Evolutionary conservation across 2,329 filamentous ascomycete genomes (phyloP), one percentile per base, ranked within the genome.

Genomic region (Dendryphion nanum): DNA sequence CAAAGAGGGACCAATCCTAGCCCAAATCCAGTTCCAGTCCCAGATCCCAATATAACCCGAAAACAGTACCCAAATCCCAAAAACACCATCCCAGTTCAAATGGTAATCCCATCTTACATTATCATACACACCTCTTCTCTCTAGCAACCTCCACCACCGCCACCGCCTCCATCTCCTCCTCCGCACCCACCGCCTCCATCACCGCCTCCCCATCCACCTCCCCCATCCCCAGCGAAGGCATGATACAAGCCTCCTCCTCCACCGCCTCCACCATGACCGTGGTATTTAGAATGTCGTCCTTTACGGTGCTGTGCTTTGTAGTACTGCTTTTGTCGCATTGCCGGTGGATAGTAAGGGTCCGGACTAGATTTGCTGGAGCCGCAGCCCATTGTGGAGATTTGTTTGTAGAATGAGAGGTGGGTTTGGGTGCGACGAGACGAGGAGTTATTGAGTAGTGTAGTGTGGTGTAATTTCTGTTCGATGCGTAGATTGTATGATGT

Each of bases 111-210:
- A n/a, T n/a, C n/a, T n/a, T n/a, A n/a, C n/a, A n/a, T n/a, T n/a
- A n/a, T n/a, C n/a, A n/a, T n/a, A n/a, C n/a, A n/a, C 23, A 26
- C 23, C 23, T n/a, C 23, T 26, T 26, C 23, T 21, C 18, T 5
- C 26, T 35, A 40, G 26, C 34, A 31, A 15, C 38, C 28, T 6
- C 38, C 38, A 2, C 38, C 38, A 10, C 39, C 39, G 7, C 39
- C 39, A 33, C 33, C 38, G 2, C 28, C 38, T 2, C 33, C 33
- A 18, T 23, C 39, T 19, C 39, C 39, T 3, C 33, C 39, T 7
- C 34, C 33, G 12, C 33, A 33, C 18, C 39, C 39, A 19, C 33
- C 39, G 5, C 19, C 39, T 28, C 34, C 34, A 10, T 18, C 33
- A 3, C 39, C 30, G 13, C 30, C n/a, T 5, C 39, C 29, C 14